These are phyloP conservation scores for Rhizoctonia solani DNA, from an alignment of 1,284 basidiomycete genomes.

Conservation along the genomic window DNA sequence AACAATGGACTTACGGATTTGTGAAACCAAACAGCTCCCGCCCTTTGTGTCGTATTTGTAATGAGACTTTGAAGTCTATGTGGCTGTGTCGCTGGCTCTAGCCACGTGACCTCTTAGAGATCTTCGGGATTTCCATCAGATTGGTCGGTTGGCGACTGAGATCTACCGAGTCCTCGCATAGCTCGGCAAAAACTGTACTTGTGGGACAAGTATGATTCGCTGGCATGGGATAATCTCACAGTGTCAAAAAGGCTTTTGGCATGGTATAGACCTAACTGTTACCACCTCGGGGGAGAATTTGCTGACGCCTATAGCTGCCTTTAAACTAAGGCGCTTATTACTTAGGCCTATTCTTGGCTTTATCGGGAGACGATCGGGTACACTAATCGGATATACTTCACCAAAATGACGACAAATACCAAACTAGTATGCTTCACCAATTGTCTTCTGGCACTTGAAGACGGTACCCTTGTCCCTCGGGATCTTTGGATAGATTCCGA, in stretches of 20 bases:
- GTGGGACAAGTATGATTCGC: neutral
- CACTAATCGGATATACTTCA: neutral
- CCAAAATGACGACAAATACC: slow-evolving; percentile 47
- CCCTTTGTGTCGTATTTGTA: neutral
- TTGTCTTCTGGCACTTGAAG: slow-evolving; percentile 73
- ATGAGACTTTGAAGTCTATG: neutral
- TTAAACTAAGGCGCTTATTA: neutral
- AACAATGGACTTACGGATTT: neutral
- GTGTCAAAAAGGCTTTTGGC: too few species aligned
- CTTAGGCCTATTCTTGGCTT: neutral
- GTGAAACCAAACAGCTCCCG: neutral
- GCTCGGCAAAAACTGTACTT: slow-evolving; percentile 8
- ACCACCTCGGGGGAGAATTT: neutral
- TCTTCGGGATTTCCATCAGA: neutral
- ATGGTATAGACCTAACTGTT: neutral
- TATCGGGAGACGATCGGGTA: neutral
- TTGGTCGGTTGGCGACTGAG: slow-evolving; percentile 8
- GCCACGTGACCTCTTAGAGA: neutral
- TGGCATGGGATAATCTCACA: slow-evolving; percentile 21
- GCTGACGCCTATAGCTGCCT: too few species aligned
- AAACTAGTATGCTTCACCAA: slow-evolving; percentile 83
- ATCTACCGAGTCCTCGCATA: slow-evolving; percentile 1
- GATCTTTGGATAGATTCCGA: slow-evolving; percentile 79
- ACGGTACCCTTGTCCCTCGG: slow-evolving; percentile 67
- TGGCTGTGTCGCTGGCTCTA: neutral